A percentile compares a stretch with the other conserved stretches of the same genome.
Conservation (phyloP, 2,329 filamentous ascomycete species). For the Nemania sp. region DNA sequence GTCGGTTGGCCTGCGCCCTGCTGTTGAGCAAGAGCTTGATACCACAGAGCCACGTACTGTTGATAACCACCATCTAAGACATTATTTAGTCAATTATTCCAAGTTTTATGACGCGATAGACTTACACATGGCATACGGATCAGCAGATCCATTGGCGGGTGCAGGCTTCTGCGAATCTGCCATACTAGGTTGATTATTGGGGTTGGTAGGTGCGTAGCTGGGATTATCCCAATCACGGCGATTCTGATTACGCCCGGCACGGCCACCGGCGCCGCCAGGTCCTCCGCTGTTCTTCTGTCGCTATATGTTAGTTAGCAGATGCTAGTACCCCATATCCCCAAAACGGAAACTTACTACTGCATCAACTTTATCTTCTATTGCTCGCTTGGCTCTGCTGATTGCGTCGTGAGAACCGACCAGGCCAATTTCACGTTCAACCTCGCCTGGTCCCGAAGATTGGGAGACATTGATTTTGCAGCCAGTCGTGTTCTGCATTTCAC, state of each 20-base stretch:
- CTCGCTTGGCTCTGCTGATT: conserved; percentile 82
- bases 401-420: conserved; percentile 82
- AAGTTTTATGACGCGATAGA: conserved; percentile 35
- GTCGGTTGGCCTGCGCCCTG: conserved; percentile 52
- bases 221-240: conserved; percentile 68
- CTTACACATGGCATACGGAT: conserved; percentile 82
- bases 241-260: conserved; percentile 50
- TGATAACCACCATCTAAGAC: conserved; percentile 80
- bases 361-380: conserved; percentile 93
- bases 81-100: conserved; percentile 43
- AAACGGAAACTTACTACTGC: conserved; percentile 74
- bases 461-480: conserved; percentile 97
- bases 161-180: conserved; percentile 53
- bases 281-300: conserved; percentile 66
- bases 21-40: conserved; percentile 72
- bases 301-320: conserved; percentile 54
- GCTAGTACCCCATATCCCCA: neutral
- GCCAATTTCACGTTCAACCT: conserved; percentile 87
- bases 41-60: conserved; percentile 84
- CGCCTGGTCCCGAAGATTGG: conserved; percentile 79
- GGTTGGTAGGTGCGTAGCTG: conserved; percentile 62
- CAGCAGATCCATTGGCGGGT: conserved; percentile 65
- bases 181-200: conserved; percentile 58
- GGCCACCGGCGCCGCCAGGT: conserved; percentile 60
- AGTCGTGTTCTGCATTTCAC: conserved; percentile 88